Conservation (phyloP, 2,329 filamentous ascomycete species). For the Rhytidhysteron rufulum region DNA sequence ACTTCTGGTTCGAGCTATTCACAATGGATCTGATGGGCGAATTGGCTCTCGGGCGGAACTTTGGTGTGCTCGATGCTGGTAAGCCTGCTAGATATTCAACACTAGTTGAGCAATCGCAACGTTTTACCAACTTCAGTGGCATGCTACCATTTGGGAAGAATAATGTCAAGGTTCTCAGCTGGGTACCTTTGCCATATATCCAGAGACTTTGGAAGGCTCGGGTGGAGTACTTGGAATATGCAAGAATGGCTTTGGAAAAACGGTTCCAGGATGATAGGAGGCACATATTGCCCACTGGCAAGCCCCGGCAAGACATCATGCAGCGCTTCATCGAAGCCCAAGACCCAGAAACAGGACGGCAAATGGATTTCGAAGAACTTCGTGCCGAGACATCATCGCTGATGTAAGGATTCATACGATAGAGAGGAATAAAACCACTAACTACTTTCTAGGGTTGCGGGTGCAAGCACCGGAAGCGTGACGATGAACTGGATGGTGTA, state of each 20-base stretch:
- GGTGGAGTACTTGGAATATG: slow-evolving; percentile 13
- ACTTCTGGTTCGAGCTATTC: slow-evolving; percentile 16
- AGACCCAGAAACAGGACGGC: slow-evolving; percentile 11
- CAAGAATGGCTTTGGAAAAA: slow-evolving; percentile 8
- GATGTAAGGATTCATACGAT: slow-evolving; percentile 6
- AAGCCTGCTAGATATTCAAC: slow-evolving; percentile 11
- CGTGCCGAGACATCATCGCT: slow-evolving; percentile 12
- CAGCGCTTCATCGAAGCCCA: slow-evolving; percentile 13
- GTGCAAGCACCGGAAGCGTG: slow-evolving; percentile 12
- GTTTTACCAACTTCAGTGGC: slow-evolving; percentile 9
- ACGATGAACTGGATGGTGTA: slow-evolving; percentile 17
- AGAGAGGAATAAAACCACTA: no score
- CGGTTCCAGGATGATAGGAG: slow-evolving; percentile 9
- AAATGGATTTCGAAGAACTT: slow-evolving; percentile 14
- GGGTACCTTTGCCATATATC: slow-evolving; percentile 10
- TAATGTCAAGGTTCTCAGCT: slow-evolving; percentile 10
- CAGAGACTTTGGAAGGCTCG: slow-evolving; percentile 10
- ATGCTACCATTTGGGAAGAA: slow-evolving; percentile 12
- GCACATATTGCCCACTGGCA: slow-evolving; percentile 7
- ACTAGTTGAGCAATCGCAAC: slow-evolving; percentile 13
- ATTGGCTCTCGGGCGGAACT: slow-evolving; percentile 10
- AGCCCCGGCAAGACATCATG: slow-evolving; percentile 14
- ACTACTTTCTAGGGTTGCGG: slow-evolving; percentile 8
- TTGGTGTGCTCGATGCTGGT: slow-evolving; percentile 11
- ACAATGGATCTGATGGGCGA: slow-evolving; percentile 17